Base-by-base conservation (phyloP, 306 rosid genomes). In the Sicyos baderoa region DNA sequence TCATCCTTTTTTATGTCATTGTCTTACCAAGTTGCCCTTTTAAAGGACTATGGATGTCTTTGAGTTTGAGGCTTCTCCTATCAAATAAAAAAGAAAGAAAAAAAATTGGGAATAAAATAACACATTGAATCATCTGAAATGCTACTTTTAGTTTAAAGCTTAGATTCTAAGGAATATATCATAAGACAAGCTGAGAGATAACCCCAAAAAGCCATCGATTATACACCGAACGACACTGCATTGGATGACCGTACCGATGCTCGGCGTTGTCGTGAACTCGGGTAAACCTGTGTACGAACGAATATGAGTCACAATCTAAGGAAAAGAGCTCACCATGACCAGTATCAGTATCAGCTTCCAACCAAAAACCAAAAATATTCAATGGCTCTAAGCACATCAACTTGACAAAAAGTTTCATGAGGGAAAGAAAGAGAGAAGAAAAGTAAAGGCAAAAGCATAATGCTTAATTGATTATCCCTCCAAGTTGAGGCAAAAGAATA, bases 1-100 rank as follows among this genome's bases (percentile, higher is more conserved):
- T 76, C 90, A 72, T 74, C 81, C 71, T 71, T 86, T 22, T 59
- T 77, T 77, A 29, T 22, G 59, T 10, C 78, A 16, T 75, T 16
- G 71, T 81, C 66, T 77, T 87, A 68, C 44, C 73, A 70, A 53
- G 82, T 64, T 76, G 54, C 0, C 50, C n/a, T 42, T 63, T 63
- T 63, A 51, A 7, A 29, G 35, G 29, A 63, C 69, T 10, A n/a
- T 42, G 40, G 69, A 10, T 63, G 51, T 63, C 52, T 49, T 49
- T 49, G 53, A 49, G 53, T 63, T 42, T 37, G 16, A 63, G 69
- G 52, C 69, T 63, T 63, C 12, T 63, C 69, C 51, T 63, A 19
- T 40, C 52, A 12, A 27, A 58, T 58, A 0, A 55, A 58, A 54
- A 56, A 14, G 54, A 21, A 0, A 56, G 13, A 56, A 29, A 8